A percentile compares a stretch with the other conserved stretches of the same genome.
Evolutionary conservation across 441 rosid species (phyloP).

Genomic region (Breynia disticha): DNA sequence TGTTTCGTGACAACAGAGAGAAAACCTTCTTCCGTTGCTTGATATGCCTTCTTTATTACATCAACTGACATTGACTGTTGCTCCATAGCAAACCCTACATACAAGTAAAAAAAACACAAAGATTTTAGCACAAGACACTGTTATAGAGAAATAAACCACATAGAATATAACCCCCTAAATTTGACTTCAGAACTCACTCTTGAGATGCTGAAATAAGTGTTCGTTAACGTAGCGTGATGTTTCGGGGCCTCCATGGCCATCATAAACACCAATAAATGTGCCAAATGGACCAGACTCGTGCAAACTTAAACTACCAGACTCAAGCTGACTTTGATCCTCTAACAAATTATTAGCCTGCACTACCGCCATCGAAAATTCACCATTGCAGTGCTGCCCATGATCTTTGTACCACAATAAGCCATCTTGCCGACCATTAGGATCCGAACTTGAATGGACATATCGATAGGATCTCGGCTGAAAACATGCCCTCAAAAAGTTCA

Average conservation of each 20-base stretch:
- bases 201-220: slow-evolving; percentile 50
- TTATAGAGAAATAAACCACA: too few species aligned
- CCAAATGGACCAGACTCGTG: slow-evolving; percentile 69
- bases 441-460: slow-evolving; percentile 37
- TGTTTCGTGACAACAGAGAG: slow-evolving; percentile 56
- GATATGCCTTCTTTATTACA: slow-evolving; percentile 65
- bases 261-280: slow-evolving; percentile 92
- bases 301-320: slow-evolving; percentile 71
- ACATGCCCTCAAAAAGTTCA: background rate
- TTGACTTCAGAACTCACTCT: slow-evolving; percentile 56
- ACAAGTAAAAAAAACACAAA: background rate
- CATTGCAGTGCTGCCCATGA: slow-evolving; percentile 48
- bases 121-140: background rate
- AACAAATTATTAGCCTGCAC: slow-evolving; percentile 70
- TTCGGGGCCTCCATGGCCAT: slow-evolving; percentile 96
- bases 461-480: background rate
- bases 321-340: slow-evolving; percentile 89
- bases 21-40: slow-evolving; percentile 80
- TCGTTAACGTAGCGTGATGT: slow-evolving; percentile 70
- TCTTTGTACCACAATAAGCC: slow-evolving; percentile 88
- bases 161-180: too few species aligned
- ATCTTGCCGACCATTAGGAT: slow-evolving; percentile 45
- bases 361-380: slow-evolving; percentile 93
- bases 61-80: slow-evolving; percentile 60
- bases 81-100: slow-evolving; percentile 66